These are phyloP conservation scores for Fraxinus anomala DNA, from an alignment of 257 asterid genomes.

Conservation along the genomic window DNA sequence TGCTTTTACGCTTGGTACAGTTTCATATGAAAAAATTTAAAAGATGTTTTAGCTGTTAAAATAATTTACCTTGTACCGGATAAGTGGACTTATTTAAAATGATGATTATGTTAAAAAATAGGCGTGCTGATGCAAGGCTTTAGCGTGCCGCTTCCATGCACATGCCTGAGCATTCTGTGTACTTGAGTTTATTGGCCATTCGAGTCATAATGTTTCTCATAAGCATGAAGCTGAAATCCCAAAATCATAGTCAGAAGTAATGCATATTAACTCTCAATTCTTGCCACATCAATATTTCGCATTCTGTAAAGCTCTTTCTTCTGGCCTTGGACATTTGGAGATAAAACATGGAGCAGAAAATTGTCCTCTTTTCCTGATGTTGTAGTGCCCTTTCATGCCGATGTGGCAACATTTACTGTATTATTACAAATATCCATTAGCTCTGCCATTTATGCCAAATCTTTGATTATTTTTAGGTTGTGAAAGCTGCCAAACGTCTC, in stretches of 20 bases:
- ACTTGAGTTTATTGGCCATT: background rate
- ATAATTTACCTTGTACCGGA: background rate
- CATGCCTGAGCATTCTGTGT: background rate
- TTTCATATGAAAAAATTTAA: background rate
- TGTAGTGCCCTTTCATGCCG: background rate
- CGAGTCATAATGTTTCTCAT: background rate
- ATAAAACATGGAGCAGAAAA: background rate
- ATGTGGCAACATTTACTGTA: background rate
- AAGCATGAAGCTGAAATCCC: slow-evolving; percentile 14
- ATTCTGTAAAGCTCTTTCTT: background rate
- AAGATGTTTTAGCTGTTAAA: background rate
- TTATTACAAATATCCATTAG: background rate
- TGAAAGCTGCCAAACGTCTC: slow-evolving; percentile 88
- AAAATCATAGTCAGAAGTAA: background rate
- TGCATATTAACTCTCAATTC: background rate
- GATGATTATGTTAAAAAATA: background rate
- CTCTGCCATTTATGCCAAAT: background rate
- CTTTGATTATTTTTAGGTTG: slow-evolving; percentile 49
- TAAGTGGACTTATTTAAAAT: background rate
- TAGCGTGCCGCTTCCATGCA: background rate
- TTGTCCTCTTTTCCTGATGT: background rate
- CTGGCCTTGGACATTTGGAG: background rate
- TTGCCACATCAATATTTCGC: background rate
- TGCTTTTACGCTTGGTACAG: background rate
- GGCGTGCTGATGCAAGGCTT: background rate